phyloP scores from a whole-genome alignment of 2,329 filamentous ascomycete species.

The Penicillium sp. region DNA sequence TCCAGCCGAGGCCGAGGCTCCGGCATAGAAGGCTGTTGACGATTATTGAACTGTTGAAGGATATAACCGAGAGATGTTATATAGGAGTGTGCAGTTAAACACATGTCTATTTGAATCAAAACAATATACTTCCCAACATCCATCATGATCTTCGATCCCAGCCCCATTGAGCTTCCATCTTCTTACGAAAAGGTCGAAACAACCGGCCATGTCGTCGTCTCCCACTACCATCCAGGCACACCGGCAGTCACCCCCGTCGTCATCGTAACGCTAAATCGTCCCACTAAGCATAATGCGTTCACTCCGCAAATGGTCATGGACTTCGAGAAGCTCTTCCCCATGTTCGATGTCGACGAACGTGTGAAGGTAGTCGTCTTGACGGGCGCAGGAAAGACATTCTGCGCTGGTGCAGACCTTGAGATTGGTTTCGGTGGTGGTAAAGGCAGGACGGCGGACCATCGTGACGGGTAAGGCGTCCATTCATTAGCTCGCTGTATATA shows the following conservation, averaged over 20 bases:
- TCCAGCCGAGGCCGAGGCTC: not conserved
- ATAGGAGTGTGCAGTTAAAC: not conserved
- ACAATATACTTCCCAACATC: not conserved
- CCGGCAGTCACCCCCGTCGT: conserved; percentile 48
- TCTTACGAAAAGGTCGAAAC: conserved; percentile 21
- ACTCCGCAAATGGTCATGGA: conserved; percentile 51
- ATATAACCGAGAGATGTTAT: not conserved
- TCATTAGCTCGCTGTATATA: not conserved
- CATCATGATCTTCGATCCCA: conserved; percentile 22
- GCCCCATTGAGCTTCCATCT: conserved; percentile 16
- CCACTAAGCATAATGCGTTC: conserved; percentile 58
- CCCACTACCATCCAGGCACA: conserved; percentile 44
- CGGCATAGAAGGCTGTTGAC: not conserved
- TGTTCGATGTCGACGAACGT: conserved; percentile 52
- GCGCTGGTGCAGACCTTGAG: conserved; percentile 57
- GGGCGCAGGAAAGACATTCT: conserved; percentile 45
- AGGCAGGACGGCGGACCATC: conserved; percentile 44
- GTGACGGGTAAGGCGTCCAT: conserved; percentile 48
- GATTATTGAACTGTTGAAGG: not conserved
- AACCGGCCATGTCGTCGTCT: conserved; percentile 34
- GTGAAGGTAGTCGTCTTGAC: conserved; percentile 57
- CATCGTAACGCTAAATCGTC: conserved; percentile 53
- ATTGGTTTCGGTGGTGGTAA: conserved; percentile 46
- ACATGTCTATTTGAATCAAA: not conserved
- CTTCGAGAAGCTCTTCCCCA: conserved; percentile 33